Evolutionary conservation across 208 protist genomes (phyloP).

Genomic region (Leishmania arabica): DNA sequence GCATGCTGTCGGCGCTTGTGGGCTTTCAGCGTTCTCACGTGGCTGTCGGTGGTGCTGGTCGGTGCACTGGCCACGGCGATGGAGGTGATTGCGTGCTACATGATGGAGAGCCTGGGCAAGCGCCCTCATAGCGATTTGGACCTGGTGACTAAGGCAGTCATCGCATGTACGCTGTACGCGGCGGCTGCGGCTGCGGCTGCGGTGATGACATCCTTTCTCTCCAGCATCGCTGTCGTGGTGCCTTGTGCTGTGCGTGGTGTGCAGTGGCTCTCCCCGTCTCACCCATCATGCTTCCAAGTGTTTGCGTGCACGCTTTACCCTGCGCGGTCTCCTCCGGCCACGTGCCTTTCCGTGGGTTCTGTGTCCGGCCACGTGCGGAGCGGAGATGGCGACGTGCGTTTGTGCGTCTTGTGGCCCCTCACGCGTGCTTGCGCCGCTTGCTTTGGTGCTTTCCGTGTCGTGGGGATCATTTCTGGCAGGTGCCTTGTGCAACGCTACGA

Average conservation of each 20-base stretch:
- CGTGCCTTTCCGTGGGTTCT: not conserved
- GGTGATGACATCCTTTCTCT: not conserved
- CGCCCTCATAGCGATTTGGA: not conserved
- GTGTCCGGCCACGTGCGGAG: not conserved
- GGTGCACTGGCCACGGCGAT: not conserved
- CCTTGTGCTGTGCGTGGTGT: not conserved
- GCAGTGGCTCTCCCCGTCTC: not conserved
- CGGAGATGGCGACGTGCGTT: not conserved
- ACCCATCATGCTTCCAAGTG: not conserved
- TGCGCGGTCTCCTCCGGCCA: not conserved
- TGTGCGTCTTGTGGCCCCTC: not conserved
- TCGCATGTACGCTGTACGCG: not conserved
- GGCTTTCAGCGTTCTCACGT: not conserved
- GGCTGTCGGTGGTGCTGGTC: not conserved
- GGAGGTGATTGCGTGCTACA: not conserved
- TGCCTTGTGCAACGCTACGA: not conserved
- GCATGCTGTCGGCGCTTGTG: not conserved
- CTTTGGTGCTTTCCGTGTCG: not conserved
- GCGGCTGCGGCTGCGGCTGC: not conserved
- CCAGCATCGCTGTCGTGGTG: not conserved
- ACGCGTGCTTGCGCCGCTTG: not conserved
- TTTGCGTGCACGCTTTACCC: not conserved
- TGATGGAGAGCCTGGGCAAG: not conserved
- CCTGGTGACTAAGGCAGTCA: not conserved
- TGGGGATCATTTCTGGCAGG: not conserved